A percentile compares a stretch with the other conserved stretches of the same genome.
Conservation (phyloP, 768 basidiomycete genomes). For the Gautieria morchelliformis region DNA sequence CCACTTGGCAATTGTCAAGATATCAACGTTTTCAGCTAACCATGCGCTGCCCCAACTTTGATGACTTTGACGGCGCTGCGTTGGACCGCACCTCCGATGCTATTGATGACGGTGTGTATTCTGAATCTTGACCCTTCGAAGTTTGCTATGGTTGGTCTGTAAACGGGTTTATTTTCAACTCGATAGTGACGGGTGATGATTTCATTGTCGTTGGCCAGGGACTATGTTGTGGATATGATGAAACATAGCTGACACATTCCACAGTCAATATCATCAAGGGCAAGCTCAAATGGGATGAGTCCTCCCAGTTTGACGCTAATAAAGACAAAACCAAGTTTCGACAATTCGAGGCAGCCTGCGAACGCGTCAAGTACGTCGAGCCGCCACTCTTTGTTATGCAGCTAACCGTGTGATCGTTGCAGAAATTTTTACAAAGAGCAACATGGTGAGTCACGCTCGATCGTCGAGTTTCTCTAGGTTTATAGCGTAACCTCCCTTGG, state of each 20-base stretch:
- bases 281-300: slow-evolving; percentile 42
- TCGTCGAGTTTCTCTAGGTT: background rate
- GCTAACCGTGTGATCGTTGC: background rate
- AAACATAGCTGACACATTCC: background rate
- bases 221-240: background rate
- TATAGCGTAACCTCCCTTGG: background rate
- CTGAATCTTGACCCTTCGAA: background rate
- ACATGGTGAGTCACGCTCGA: slow-evolving; percentile 47
- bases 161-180: background rate
- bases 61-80: slow-evolving; percentile 15
- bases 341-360: slow-evolving; percentile 66
- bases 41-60: too few relatives aligned
- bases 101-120: slow-evolving; percentile 34
- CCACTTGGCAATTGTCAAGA: too few relatives aligned
- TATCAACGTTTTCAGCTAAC: too few relatives aligned
- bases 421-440: slow-evolving; percentile 63
- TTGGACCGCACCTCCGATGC: slow-evolving; percentile 40
- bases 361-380: slow-evolving; percentile 47
- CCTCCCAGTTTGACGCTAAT: slow-evolving; percentile 45
- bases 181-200: background rate
- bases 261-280: slow-evolving; percentile 65
- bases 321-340: slow-evolving; percentile 65
- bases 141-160: background rate
- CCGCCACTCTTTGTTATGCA: background rate
- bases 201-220: background rate